These are phyloP conservation scores for Daldinia eschscholtzii DNA, from an alignment of 2,329 filamentous ascomycete genomes.

Conservation along the genomic window DNA sequence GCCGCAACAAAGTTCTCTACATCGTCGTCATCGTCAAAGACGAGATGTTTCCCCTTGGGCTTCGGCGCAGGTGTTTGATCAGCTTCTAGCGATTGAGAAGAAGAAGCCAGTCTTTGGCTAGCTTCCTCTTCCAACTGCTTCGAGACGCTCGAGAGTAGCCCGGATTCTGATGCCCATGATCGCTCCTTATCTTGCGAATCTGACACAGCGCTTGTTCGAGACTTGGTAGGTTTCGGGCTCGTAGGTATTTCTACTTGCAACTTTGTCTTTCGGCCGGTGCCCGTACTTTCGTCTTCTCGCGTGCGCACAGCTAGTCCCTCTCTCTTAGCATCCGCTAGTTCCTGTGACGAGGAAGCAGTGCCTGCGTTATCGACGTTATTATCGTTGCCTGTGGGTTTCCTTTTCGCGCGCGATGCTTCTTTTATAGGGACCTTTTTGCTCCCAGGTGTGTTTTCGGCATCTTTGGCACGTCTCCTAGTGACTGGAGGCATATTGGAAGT, in stretches of 20 bases:
- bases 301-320: slow-evolving; percentile 47
- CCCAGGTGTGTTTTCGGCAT: slow-evolving; percentile 11
- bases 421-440: slow-evolving; percentile 16
- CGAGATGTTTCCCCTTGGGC: slow-evolving; percentile 50
- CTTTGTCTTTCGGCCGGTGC: slow-evolving; percentile 32
- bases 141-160: slow-evolving; percentile 47
- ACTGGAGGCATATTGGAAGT: slow-evolving; percentile 45
- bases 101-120: slow-evolving; percentile 45
- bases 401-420: slow-evolving; percentile 40
- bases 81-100: slow-evolving; percentile 37
- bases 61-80: slow-evolving; percentile 43
- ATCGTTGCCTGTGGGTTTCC: slow-evolving; percentile 33
- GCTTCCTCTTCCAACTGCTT: slow-evolving; percentile 53
- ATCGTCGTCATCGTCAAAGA: slow-evolving; percentile 53
- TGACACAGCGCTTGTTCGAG: slow-evolving; percentile 39
- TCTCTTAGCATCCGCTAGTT: slow-evolving; percentile 37
- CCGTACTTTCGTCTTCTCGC: slow-evolving; percentile 38
- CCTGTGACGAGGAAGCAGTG: neutral
- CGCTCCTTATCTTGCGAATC: slow-evolving; percentile 45
- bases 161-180: slow-evolving; percentile 26
- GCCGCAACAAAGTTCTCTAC: slow-evolving; percentile 51
- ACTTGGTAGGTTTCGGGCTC: slow-evolving; percentile 35
- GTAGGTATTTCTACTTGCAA: slow-evolving; percentile 48
- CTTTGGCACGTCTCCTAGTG: slow-evolving; percentile 47
- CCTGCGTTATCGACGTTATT: slow-evolving; percentile 14